Conservation (phyloP, 2,329 filamentous ascomycete genomes). For the Passalora sequoiae region DNA sequence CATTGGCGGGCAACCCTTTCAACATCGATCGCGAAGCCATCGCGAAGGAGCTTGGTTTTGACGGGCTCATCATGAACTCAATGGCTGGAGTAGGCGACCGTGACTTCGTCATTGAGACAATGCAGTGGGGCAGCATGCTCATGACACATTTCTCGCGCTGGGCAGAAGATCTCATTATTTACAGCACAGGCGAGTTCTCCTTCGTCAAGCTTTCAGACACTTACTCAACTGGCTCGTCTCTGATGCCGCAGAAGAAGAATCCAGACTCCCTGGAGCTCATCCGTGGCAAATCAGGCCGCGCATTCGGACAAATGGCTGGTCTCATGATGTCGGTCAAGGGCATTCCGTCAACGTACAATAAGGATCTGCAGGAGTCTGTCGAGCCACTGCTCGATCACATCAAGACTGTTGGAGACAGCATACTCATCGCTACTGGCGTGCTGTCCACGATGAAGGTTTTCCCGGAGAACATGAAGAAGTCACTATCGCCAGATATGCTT, state of each 20-base stretch:
- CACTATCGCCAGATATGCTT: slow-evolving; percentile 77
- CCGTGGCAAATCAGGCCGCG: slow-evolving; percentile 69
- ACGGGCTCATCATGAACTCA: slow-evolving; percentile 68
- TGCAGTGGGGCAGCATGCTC: slow-evolving; percentile 73
- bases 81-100: slow-evolving; percentile 71
- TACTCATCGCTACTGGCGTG: slow-evolving; percentile 77
- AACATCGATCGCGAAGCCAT: slow-evolving; percentile 73
- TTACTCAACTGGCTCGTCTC: slow-evolving; percentile 68
- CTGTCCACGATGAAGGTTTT: slow-evolving; percentile 65
- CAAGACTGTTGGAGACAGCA: slow-evolving; percentile 74
- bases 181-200: slow-evolving; percentile 69
- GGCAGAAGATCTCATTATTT: slow-evolving; percentile 83
- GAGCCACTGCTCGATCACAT: slow-evolving; percentile 81
- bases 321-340: slow-evolving; percentile 72
- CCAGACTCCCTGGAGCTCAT: slow-evolving; percentile 68
- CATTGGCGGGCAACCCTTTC: slow-evolving; percentile 77
- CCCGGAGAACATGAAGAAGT: slow-evolving; percentile 71
- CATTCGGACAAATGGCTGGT: slow-evolving; percentile 76
- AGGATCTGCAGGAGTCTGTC: slow-evolving; percentile 82
- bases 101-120: slow-evolving; percentile 75
- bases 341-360: slow-evolving; percentile 80
- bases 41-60: slow-evolving; percentile 75
- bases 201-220: slow-evolving; percentile 73
- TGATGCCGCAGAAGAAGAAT: slow-evolving; percentile 87
- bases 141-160: slow-evolving; percentile 76